These are phyloP conservation scores for Debaryomyces sp. DNA, from an alignment of 1,139 yeast genomes.

Conservation along the genomic window DNA sequence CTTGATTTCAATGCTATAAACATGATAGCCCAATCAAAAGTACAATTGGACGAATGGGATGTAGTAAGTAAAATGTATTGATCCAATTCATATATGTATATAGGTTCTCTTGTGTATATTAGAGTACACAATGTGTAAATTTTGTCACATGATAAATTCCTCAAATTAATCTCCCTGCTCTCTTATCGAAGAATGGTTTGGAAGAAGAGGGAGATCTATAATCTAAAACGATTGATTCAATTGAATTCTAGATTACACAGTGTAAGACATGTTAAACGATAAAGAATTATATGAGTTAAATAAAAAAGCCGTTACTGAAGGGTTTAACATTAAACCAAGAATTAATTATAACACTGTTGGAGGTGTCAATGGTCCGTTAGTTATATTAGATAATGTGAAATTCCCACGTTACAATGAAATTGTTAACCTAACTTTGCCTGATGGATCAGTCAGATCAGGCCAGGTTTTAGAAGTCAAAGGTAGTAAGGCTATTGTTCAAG, in stretches of 20 bases:
- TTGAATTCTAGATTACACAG: slow-evolving; percentile 5
- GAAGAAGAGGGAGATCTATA: neutral
- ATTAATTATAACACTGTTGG: slow-evolving; percentile 93
- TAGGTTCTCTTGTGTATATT: slow-evolving; percentile 8
- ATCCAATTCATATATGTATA: slow-evolving; percentile 1
- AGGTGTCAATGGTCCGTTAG: slow-evolving; percentile 98
- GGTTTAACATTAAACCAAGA: slow-evolving; percentile 89
- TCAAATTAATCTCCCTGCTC: slow-evolving; percentile 12
- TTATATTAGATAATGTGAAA: slow-evolving; percentile 92
- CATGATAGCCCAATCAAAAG: slow-evolving; percentile 30
- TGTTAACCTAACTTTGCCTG: slow-evolving; percentile 94
- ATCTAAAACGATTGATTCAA: neutral
- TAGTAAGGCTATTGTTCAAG: slow-evolving; percentile 96
- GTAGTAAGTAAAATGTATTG: slow-evolving; percentile 38
- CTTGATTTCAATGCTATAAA: slow-evolving; percentile 7
- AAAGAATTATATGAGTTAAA: slow-evolving; percentile 73
- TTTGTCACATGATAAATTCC: slow-evolving; percentile 6
- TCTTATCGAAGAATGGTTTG: slow-evolving; percentile 5
- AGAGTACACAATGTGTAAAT: slow-evolving; percentile 10
- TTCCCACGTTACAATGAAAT: slow-evolving; percentile 96
- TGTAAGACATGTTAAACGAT: slow-evolving; percentile 44
- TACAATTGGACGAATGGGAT: slow-evolving; percentile 46
- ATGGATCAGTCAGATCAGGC: slow-evolving; percentile 92
- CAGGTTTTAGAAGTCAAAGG: slow-evolving; percentile 98
- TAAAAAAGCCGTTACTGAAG: slow-evolving; percentile 89